Evolutionary conservation across 2,329 filamentous ascomycete genomes (phyloP).

Genomic region (Pyrenochaeta sp.): DNA sequence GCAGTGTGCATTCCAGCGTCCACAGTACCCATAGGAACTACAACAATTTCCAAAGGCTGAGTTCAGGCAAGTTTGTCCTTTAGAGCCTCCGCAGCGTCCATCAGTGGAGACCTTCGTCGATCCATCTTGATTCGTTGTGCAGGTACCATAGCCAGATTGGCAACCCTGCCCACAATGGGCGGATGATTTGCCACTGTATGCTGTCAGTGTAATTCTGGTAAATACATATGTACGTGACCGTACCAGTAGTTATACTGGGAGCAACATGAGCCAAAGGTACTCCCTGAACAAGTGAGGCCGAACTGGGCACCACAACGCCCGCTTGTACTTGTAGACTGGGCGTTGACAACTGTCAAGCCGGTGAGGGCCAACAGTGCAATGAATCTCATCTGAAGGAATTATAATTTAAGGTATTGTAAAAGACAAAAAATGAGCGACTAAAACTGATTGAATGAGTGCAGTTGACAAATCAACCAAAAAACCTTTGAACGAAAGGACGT

Average conservation of each 20-base stretch:
- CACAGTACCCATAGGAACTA: conserved; percentile 6
- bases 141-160: conserved; percentile 24
- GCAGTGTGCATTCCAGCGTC: conserved; percentile 5
- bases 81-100: conserved; percentile 15
- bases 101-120: conserved; percentile 15
- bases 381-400: too few relatives aligned
- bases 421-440: too few relatives aligned
- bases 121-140: conserved; percentile 3
- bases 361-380: too few relatives aligned
- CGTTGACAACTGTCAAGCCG: neutral
- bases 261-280: conserved; percentile 8
- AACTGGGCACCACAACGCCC: neutral
- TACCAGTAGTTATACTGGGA: neutral
- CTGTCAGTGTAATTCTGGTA: neutral
- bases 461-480: too few relatives aligned
- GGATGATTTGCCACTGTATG: conserved; percentile 16
- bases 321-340: neutral
- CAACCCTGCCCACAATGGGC: conserved; percentile 24
- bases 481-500: too few relatives aligned
- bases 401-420: too few relatives aligned
- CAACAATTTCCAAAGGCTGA: conserved; percentile 15
- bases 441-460: too few relatives aligned
- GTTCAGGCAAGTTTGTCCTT: conserved; percentile 11
- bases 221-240: neutral
- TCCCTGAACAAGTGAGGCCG: neutral